These are phyloP conservation scores for Penicillium subrubescens DNA, from an alignment of 495 filamentous ascomycete species.

Conservation along the genomic window DNA sequence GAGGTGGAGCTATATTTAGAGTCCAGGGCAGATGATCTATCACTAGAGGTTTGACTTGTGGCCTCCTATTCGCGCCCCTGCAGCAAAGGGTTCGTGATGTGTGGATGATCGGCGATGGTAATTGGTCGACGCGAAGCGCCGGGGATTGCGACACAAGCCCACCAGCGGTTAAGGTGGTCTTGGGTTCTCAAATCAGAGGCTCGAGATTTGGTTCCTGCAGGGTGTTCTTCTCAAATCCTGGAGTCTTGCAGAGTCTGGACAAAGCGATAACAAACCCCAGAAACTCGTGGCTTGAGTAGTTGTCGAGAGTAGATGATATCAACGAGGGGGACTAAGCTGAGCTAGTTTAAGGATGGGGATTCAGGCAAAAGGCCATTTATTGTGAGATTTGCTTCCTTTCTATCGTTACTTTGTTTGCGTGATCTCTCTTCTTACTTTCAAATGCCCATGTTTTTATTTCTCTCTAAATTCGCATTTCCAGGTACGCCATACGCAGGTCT, in stretches of 20 bases:
- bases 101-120: slow-evolving; percentile 9
- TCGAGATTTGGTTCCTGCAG: slow-evolving; percentile 7
- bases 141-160: slow-evolving; percentile 14
- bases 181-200: not conserved
- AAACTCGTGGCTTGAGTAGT: not conserved
- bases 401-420: not conserved
- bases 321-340: not conserved
- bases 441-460: not conserved
- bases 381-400: not conserved
- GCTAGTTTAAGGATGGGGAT: not conserved
- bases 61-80: slow-evolving; percentile 11
- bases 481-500: too few species aligned
- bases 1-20: slow-evolving; percentile 15
- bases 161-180: slow-evolving; percentile 15
- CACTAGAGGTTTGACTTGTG: not conserved
- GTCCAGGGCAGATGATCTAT: not conserved
- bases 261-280: not conserved
- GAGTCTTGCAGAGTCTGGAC: not conserved
- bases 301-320: not conserved
- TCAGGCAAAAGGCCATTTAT: not conserved
- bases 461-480: not conserved
- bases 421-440: not conserved
- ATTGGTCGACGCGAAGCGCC: slow-evolving; percentile 29
- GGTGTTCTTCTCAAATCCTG: not conserved
- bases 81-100: not conserved